phyloP scores from a whole-genome alignment of 352 stramenopile species.

The Globisporangium alternatum region DNA sequence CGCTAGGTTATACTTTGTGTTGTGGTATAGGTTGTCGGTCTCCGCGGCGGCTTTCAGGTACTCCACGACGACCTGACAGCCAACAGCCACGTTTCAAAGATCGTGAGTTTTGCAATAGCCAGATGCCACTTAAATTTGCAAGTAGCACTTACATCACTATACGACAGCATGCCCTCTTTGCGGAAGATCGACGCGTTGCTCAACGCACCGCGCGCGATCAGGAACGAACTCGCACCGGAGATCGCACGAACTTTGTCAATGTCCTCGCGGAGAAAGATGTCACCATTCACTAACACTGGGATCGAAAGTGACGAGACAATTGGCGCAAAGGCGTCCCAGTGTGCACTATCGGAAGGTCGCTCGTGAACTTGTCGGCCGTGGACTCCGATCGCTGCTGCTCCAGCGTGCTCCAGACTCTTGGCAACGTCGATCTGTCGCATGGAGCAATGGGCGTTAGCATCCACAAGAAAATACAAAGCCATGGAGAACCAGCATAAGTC shows the following conservation, averaged over 20 bases:
- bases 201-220: constrained; percentile 81
- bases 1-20: constrained; percentile 90
- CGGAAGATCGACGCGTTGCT: constrained; percentile 83
- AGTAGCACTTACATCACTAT: constrained; percentile 35
- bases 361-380: constrained; percentile 69
- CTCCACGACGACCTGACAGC: constrained; percentile 39
- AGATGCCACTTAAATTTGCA: background rate
- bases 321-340: constrained; percentile 66
- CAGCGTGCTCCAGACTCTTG: constrained; percentile 58
- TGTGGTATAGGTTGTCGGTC: constrained; percentile 87
- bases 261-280: constrained; percentile 77
- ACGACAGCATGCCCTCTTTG: constrained; percentile 53
- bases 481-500: background rate
- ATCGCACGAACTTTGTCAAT: constrained; percentile 53
- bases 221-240: constrained; percentile 68
- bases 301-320: constrained; percentile 72
- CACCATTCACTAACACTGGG: constrained; percentile 83
- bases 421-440: constrained; percentile 47
- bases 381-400: constrained; percentile 66
- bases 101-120: too few relatives aligned
- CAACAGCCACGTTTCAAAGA: background rate
- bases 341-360: constrained; percentile 57
- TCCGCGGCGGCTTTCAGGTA: constrained; percentile 72
- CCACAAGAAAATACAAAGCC: background rate
- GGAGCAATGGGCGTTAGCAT: background rate